phyloP scores from a whole-genome alignment of 306 rosid species.

The Lathyrus oleraceus region DNA sequence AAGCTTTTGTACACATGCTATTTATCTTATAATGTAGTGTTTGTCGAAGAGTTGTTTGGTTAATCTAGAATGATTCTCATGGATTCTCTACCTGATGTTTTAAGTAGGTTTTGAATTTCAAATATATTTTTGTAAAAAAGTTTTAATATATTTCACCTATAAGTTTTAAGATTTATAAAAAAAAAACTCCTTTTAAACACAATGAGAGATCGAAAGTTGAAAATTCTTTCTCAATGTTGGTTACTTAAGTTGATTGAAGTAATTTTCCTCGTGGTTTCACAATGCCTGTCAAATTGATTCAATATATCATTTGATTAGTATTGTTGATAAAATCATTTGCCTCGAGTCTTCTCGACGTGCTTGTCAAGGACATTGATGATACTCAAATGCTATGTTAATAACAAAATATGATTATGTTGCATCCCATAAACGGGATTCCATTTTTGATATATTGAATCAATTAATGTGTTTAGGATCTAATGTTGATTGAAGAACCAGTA shows the following conservation, averaged over 20 bases:
- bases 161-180: slow-evolving; percentile 18
- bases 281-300: no score
- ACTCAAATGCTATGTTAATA: slow-evolving; percentile 21
- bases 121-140: background rate
- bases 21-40: slow-evolving; percentile 25
- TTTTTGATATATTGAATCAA: slow-evolving; percentile 52
- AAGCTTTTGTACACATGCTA: slow-evolving; percentile 21
- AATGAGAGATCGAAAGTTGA: slow-evolving; percentile 6
- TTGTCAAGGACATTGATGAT: slow-evolving; percentile 25
- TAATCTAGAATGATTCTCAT: slow-evolving; percentile 17
- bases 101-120: slow-evolving; percentile 12
- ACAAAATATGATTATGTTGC: slow-evolving; percentile 33
- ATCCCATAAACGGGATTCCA: slow-evolving; percentile 40
- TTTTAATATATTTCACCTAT: background rate
- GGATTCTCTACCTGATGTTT: slow-evolving; percentile 20
- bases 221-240: slow-evolving; percentile 6
- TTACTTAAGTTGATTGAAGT: no score
- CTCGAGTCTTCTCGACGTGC: background rate
- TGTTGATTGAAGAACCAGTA: slow-evolving; percentile 75
- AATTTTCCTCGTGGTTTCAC: no score
- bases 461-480: slow-evolving; percentile 64
- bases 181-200: slow-evolving; percentile 3
- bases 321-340: background rate
- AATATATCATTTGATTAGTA: background rate
- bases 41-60: slow-evolving; percentile 21